These are phyloP conservation scores for Paracamarosporium sp. DNA, from an alignment of 2,329 filamentous ascomycete species.

Conservation along the genomic window DNA sequence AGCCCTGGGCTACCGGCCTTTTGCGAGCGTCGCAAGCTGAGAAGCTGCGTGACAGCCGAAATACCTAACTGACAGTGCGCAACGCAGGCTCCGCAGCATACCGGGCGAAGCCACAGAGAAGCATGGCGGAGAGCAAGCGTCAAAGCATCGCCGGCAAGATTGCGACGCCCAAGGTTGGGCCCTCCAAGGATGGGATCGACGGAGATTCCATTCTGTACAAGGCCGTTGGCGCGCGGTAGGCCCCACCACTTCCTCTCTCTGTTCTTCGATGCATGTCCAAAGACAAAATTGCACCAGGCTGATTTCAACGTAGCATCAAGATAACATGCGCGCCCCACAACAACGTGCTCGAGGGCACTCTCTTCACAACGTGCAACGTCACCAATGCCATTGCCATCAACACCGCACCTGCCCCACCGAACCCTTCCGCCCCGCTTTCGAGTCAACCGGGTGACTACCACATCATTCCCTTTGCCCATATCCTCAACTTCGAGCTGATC, in stretches of 20 bases:
- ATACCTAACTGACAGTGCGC: slow-evolving; percentile 11
- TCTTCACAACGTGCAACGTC: slow-evolving; percentile 67
- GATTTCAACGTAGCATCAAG: slow-evolving; percentile 57
- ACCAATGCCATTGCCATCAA: slow-evolving; percentile 69
- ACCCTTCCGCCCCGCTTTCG: slow-evolving; percentile 48
- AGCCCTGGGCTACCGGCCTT: slow-evolving; percentile 38
- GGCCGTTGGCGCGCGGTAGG: slow-evolving; percentile 67
- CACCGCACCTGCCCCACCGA: slow-evolving; percentile 55
- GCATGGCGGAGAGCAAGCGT: slow-evolving; percentile 66
- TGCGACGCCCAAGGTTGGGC: slow-evolving; percentile 57
- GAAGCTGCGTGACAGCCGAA: slow-evolving; percentile 19
- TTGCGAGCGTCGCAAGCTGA: slow-evolving; percentile 27
- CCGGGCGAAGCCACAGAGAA: slow-evolving; percentile 49
- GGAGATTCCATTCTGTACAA: slow-evolving; percentile 63
- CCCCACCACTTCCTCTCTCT: slow-evolving; percentile 37
- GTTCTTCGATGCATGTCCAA: background rate
- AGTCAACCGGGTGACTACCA: slow-evolving; percentile 62
- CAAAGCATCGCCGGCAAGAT: slow-evolving; percentile 62
- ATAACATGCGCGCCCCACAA: slow-evolving; percentile 61
- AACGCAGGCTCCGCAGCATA: slow-evolving; percentile 12
- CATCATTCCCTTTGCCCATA: slow-evolving; percentile 66
- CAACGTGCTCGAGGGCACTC: slow-evolving; percentile 64
- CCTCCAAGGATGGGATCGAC: slow-evolving; percentile 54
- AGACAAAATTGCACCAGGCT: slow-evolving; percentile 11
- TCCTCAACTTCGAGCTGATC: slow-evolving; percentile 64